phyloP scores from a whole-genome alignment of 192 early-diverging fungal species.

The Chytriomyces sp. region DNA sequence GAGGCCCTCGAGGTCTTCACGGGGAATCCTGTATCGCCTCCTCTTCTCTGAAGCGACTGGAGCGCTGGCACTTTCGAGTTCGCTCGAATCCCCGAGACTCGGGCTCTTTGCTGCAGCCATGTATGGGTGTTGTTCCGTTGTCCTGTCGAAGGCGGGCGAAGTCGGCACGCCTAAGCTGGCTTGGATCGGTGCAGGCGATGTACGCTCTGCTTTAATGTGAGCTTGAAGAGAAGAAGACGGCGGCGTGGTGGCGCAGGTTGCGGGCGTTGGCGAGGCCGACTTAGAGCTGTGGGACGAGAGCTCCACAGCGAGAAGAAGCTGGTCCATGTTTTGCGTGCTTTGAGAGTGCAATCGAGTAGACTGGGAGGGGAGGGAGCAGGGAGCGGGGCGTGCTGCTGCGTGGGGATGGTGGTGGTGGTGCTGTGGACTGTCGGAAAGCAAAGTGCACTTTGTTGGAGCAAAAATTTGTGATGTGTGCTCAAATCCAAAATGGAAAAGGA shows the following conservation, averaged over 20 bases:
- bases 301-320: neutral
- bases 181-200: neutral
- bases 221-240: neutral
- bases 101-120: neutral
- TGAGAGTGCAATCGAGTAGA: no score
- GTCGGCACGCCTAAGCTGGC: neutral
- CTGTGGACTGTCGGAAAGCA: no score
- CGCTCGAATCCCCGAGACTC: neutral
- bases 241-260: neutral
- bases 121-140: neutral
- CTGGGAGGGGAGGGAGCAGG: neutral
- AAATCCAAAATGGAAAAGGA: no score
- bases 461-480: no score
- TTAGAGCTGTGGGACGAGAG: neutral
- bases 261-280: neutral
- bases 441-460: no score
- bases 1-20: conserved; percentile 9
- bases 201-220: neutral
- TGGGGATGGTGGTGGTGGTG: no score
- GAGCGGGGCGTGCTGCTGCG: neutral
- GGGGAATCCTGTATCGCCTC: conserved; percentile 6
- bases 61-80: neutral
- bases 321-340: neutral
- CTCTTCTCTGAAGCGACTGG: neutral
- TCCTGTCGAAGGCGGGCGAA: neutral